Base-by-base conservation (phyloP, 164 flowering plant genomes). In the Platanus orientalis region DNA sequence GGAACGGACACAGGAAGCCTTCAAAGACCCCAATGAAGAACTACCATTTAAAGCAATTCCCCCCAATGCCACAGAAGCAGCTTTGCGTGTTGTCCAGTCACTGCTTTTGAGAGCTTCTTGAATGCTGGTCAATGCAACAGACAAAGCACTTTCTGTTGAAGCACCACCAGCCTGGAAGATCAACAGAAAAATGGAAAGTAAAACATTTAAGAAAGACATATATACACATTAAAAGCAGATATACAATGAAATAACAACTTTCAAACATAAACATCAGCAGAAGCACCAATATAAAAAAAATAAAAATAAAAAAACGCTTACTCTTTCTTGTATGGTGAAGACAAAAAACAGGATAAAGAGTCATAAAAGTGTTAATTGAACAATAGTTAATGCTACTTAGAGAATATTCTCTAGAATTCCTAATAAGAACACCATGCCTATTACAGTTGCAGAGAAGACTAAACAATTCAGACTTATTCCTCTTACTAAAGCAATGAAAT, bases 31-130 rank as follows among this genome's bases (percentile, higher is more conserved):
- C 73, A 85, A 58, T 59, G 72, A 75, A 14, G 78, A 57, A 32
- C 76, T 83, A 62, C 84, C 75, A 71, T 71, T 70, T 56, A 81
- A 71, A 63, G 84, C 93, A 47, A 92, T 76, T 61, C 83, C 79
- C n/a, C 79, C 81, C 59, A 93, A 61, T 63, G 96, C 92, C 45
- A 71, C 71, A 67, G 87, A 81, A 49, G 96, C 96, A 73, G 98
- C 96, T 79, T 93, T 92, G 16, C 96, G 91, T 53, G 96, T 87
- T 54, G 82, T 67, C 98, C 96, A 93, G 58, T 93, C 98, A 77
- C 68, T 84, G 68, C 71, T 83, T 76, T 88, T 90, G 5, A 93
- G 90, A 60, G 88, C 78, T 60, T 85, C 98, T 68, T 85, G 92
- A 58, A 93, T 85, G 77, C 85, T 79, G 61, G 63, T 54, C 63